A percentile compares a stretch with the other conserved stretches of the same genome.
Conservation (phyloP, 257 asterid species). For the Solanum pimpinellifolium region DNA sequence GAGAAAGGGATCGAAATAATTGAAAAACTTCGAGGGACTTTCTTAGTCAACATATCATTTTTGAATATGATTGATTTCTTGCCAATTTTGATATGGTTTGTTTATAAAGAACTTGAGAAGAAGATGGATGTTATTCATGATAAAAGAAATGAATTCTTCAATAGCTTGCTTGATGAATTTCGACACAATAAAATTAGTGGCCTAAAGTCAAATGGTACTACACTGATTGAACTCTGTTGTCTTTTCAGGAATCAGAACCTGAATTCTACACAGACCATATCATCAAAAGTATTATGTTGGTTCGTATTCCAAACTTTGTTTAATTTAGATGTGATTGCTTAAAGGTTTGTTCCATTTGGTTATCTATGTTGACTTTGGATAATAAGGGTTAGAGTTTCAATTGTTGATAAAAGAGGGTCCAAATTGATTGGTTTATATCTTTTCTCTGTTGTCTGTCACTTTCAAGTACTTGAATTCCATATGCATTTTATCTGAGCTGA, state of each 20-base stretch:
- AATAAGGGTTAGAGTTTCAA: not conserved
- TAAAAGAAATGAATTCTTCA: slow-evolving; percentile 29
- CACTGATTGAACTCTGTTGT: slow-evolving; percentile 19
- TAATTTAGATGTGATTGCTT: not conserved
- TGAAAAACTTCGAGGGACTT: slow-evolving; percentile 8
- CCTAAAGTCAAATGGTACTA: not conserved
- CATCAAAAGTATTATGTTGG: slow-evolving; percentile 34
- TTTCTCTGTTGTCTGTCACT: not conserved
- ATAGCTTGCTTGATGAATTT: slow-evolving; percentile 19
- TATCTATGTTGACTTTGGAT: not conserved
- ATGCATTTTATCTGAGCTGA: not conserved
- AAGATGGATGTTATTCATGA: slow-evolving; percentile 1
- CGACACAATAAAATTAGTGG: not conserved
- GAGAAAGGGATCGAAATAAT: slow-evolving; percentile 20
- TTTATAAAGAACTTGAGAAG: slow-evolving; percentile 38
- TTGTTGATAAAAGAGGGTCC: not conserved
- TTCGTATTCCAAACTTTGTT: not conserved
- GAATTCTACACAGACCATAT: slow-evolving; percentile 32
- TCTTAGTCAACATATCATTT: slow-evolving; percentile 1
- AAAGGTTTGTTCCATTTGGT: not conserved
- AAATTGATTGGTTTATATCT: not conserved
- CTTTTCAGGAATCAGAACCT: slow-evolving; percentile 35
- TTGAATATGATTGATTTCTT: not conserved
- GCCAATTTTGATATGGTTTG: slow-evolving; percentile 41
- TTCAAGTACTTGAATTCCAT: not conserved